Evolutionary conservation across 2,329 filamentous ascomycete species (phyloP), one percentile per base, ranked within the genome.

Genomic region (Trichoderma sp.): DNA sequence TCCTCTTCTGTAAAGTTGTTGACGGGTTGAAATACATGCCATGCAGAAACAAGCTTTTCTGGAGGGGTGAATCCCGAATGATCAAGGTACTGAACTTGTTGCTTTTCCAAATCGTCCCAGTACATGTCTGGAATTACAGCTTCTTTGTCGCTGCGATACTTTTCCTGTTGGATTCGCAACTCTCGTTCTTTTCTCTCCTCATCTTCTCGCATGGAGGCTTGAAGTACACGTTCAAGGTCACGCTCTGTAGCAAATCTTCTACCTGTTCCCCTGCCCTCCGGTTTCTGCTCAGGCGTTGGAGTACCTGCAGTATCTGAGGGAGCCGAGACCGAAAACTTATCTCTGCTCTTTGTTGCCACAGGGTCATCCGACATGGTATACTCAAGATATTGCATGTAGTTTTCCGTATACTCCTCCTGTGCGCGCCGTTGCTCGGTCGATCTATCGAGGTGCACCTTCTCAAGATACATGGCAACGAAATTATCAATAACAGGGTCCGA

Each of bases 1-100:
- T 97, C 94, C 77, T 93, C 90, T 21, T 90, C 87, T 0, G 90
- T 93, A 83, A 95, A 96, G 80, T 95, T 94, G 81, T 94, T 91
- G 71, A 91, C 86, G 5, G 92, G 92, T 14, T 93, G 92, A 64
- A 94, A 88, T 67, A 94, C 92, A 75, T 94, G 90, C 87, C 93
- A 95, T 16, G 91, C 87, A 3, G 90, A 87, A 9, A 95, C 91
- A 14, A 94, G 90, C 80, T 90, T 89, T 71, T 93, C 90, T 24
- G 92, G 88, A 27, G 91, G 88, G 27, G 93, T 87, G 63, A 89
- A 88, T 38, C 93, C 92, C 16, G 92, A 91, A 4, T 86, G 89
- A 81, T 96, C 93, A 60, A 89, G 86, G 79, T 91, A 95, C 65
- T 88, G 86, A 24, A 87, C 87, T 71, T 88, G 87, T 53, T 89